These are phyloP conservation scores for Phytophthora colocasiae DNA, from an alignment of 352 stramenopile species.

Conservation along the genomic window DNA sequence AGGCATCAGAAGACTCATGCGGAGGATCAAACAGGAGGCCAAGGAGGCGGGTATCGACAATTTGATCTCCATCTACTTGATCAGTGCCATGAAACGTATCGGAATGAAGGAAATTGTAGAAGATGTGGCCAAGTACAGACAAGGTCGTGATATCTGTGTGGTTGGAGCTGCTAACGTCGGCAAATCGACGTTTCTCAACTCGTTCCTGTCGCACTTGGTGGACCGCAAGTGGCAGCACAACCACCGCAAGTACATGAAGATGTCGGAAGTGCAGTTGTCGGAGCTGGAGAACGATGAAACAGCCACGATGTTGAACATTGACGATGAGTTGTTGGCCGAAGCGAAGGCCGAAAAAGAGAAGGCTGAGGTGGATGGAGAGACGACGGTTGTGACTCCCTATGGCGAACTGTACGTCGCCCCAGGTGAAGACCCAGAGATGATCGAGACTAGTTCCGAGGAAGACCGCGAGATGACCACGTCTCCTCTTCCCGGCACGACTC, in stretches of 20 bases:
- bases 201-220: constrained; percentile 84
- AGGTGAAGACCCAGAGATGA: constrained; percentile 70
- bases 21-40: constrained; percentile 78
- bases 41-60: constrained; percentile 82
- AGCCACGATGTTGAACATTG: constrained; percentile 63
- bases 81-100: constrained; percentile 87
- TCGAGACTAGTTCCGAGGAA: constrained; percentile 72
- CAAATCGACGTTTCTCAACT: constrained; percentile 94
- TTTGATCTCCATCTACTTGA: constrained; percentile 78
- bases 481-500: constrained; percentile 90
- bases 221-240: constrained; percentile 89
- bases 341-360: constrained; percentile 20
- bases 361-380: constrained; percentile 12
- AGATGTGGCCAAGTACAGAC: constrained; percentile 76
- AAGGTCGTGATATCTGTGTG: constrained; percentile 90
- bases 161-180: constrained; percentile 93
- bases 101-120: constrained; percentile 90
- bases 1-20: constrained; percentile 80
- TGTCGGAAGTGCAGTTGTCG: constrained; percentile 56
- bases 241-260: constrained; percentile 89
- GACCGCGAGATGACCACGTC: constrained; percentile 88
- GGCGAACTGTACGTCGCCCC: constrained; percentile 59
- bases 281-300: constrained; percentile 60
- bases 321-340: constrained; percentile 44
- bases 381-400: constrained; percentile 29